phyloP scores from a whole-genome alignment of 2,329 filamentous ascomycete species.

The Teratosphaeria destructans region DNA sequence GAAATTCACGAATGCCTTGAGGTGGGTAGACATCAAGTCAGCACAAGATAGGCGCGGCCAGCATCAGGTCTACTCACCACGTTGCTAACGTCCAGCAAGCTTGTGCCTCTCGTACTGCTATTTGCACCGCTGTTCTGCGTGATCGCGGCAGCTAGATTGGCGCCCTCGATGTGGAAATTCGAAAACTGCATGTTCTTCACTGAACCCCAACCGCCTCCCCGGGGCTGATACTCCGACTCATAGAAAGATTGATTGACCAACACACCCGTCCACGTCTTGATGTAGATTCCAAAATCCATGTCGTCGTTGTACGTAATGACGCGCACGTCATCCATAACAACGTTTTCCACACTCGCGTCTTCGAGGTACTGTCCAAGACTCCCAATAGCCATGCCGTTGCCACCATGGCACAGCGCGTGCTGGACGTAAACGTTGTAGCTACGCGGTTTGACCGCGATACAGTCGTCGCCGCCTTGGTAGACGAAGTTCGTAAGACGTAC shows the following conservation, averaged over 20 bases:
- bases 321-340: constrained; percentile 36
- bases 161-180: constrained; percentile 41
- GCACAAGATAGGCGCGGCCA: not conserved
- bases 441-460: constrained; percentile 52
- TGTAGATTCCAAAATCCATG: constrained; percentile 32
- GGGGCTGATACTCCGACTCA: constrained; percentile 38
- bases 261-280: constrained; percentile 48
- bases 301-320: not conserved
- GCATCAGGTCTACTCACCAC: not conserved
- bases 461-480: constrained; percentile 51
- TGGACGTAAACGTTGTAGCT: constrained; percentile 47
- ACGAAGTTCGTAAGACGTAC: constrained; percentile 40
- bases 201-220: constrained; percentile 45
- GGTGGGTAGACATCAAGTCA: not conserved
- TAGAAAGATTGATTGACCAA: constrained; percentile 36
- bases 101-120: constrained; percentile 37
- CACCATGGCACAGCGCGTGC: constrained; percentile 45
- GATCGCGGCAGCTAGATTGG: constrained; percentile 35
- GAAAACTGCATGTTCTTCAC: constrained; percentile 42
- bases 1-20: constrained; percentile 38
- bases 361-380: constrained; percentile 47
- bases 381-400: constrained; percentile 44
- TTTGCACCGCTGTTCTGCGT: constrained; percentile 42
- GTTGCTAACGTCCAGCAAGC: constrained; percentile 41
- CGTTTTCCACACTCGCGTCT: constrained; percentile 42